Evolutionary conservation across 2,329 filamentous ascomycete genomes (phyloP).

Genomic region (Fusarium paranaense): DNA sequence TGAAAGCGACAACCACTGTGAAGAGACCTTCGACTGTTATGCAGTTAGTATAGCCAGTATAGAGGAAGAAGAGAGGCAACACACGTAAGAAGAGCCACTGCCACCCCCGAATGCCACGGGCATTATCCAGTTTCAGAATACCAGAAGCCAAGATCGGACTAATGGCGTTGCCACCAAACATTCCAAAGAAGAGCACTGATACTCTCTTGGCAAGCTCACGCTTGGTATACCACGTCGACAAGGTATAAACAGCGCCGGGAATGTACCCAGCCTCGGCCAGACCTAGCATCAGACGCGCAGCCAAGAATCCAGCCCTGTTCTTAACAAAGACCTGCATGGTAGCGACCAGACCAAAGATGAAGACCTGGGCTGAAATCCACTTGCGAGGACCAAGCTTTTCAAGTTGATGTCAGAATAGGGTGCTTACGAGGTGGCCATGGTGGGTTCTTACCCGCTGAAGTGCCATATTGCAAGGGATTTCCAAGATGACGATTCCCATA

Average conservation of each 20-base stretch:
- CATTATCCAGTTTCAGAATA: constrained; percentile 58
- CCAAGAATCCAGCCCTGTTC: constrained; percentile 58
- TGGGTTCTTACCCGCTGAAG: constrained; percentile 45
- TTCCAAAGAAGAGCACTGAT: constrained; percentile 64
- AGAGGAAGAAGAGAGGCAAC: not conserved
- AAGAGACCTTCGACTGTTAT: constrained; percentile 57
- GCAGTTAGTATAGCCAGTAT: not conserved
- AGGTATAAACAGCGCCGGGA: constrained; percentile 61
- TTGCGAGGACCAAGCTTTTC: constrained; percentile 33
- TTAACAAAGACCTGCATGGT: constrained; percentile 57
- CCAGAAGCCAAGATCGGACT: constrained; percentile 61
- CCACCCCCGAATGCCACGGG: constrained; percentile 57
- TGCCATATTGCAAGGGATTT: constrained; percentile 64
- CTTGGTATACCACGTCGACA: constrained; percentile 64
- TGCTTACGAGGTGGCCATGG: too few species aligned
- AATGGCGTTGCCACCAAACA: constrained; percentile 63
- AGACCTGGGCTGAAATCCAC: constrained; percentile 62
- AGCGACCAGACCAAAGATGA: constrained; percentile 60
- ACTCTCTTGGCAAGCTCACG: constrained; percentile 59
- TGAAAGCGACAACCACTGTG: constrained; percentile 53
- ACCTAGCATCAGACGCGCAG: constrained; percentile 58
- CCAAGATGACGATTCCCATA: constrained; percentile 60
- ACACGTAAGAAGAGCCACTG: constrained; percentile 63
- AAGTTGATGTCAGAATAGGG: not conserved
- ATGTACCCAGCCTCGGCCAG: constrained; percentile 64